Conservation (phyloP, 2,329 filamentous ascomycete genomes). For the Pezicula neosporulosa region DNA sequence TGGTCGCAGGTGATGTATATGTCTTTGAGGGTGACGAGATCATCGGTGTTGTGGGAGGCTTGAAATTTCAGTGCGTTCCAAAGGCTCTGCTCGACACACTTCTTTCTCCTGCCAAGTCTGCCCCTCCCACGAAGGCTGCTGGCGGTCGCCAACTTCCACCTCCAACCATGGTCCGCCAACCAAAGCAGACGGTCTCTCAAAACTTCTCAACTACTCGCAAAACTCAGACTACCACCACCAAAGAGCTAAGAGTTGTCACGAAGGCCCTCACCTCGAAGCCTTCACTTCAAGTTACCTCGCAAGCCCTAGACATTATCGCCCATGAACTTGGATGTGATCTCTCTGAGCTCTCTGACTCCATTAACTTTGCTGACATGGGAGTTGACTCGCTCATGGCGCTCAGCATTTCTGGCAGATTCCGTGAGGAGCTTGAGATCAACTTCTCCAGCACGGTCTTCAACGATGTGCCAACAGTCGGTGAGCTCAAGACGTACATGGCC, state of each 20-base stretch:
- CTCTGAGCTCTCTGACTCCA: conserved; percentile 51
- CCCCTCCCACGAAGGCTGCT: conserved; percentile 38
- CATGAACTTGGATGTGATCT: conserved; percentile 49
- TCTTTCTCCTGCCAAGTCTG: conserved; percentile 39
- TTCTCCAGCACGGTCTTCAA: conserved; percentile 47
- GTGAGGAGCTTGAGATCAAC: conserved; percentile 51
- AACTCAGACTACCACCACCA: neutral
- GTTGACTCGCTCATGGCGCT: conserved; percentile 57
- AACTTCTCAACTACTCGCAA: neutral
- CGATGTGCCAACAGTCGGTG: conserved; percentile 2
- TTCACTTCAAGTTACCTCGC: conserved; percentile 6
- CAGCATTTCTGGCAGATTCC: conserved; percentile 52
- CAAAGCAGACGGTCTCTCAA: neutral
- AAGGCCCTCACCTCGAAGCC: neutral
- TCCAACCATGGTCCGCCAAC: neutral
- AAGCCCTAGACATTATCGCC: conserved; percentile 52
- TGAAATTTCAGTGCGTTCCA: conserved; percentile 35
- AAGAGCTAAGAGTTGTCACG: neutral
- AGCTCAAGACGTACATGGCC: conserved; percentile 40
- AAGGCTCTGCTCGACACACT: conserved; percentile 36
- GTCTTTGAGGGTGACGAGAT: conserved; percentile 30
- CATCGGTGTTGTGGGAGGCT: conserved; percentile 28
- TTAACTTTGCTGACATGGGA: conserved; percentile 50
- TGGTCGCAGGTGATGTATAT: conserved; percentile 33
- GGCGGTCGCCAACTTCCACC: neutral